Evolutionary conservation across 2,329 filamentous ascomycete genomes (phyloP), one percentile per base, ranked within the genome.

Genomic region (Septoria linicola): DNA sequence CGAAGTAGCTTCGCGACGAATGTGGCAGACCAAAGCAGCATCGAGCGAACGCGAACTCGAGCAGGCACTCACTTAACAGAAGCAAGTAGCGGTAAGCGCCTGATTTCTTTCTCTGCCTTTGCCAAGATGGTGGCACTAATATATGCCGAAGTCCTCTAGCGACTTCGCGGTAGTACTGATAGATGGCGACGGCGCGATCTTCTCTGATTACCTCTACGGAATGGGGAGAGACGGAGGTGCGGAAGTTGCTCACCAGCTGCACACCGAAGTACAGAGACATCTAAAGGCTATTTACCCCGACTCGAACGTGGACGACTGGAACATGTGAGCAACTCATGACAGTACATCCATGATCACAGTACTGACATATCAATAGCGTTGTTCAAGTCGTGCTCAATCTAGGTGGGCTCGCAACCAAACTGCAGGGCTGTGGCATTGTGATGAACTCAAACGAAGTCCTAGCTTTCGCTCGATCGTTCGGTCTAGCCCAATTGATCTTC

Each of bases 181-280:
- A 40, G 75, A 77, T 62, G 75, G 75, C n/a, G 75, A 77, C 63
- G 74, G 74, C 19, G 73, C 72, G 57, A 49, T 58, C 21, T 77
- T 77, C 57, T 67, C 75, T 45, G 72, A 76, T 54, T 63, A 67
- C 20, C 61, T 76, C 13, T 70, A 75, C 30, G 62, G 66, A 20
- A 65, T 67, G 52, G 73, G 70, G 39, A 65, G 59, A 46, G 69
- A 74, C 35, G 75, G 75, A 30, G 75, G 75, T 2, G 73, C 73
- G 3, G 73, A 76, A 44, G 73, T 73, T 37, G 75, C 75, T 8
- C 70, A 73, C 47, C 66, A 65, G 39, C 65, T 77, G 3, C 60
- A 73, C 48, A 61, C 67, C 36, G 68, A 70, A 44, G 71, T 77
- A 44, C 70, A 66, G 31, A 61, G 69, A 6, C 70, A 76, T 53